Conservation (phyloP, 2,329 filamentous ascomycete species). For the Penicillium vulpinum region DNA sequence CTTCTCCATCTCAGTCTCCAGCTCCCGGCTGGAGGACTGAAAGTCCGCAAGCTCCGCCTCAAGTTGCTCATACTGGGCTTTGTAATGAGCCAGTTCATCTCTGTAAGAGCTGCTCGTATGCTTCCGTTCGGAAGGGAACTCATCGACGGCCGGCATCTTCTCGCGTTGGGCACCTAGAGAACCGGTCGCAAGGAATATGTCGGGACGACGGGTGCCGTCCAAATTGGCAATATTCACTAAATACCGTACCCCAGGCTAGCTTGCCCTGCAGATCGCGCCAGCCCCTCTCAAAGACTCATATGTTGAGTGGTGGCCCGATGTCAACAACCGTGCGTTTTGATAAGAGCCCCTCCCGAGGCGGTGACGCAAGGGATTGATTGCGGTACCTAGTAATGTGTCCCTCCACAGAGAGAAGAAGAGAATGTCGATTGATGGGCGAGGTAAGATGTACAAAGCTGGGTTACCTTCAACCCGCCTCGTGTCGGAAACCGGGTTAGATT, state of each 20-base stretch:
- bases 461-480: slow-evolving; percentile 13
- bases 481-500: slow-evolving; percentile 24
- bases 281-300: slow-evolving; percentile 19
- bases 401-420: slow-evolving; percentile 14
- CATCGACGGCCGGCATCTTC: slow-evolving; percentile 42
- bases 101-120: slow-evolving; percentile 51
- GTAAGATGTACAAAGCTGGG: slow-evolving; percentile 3
- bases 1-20: slow-evolving; percentile 92
- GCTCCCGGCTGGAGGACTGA: slow-evolving; percentile 86
- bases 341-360: slow-evolving; percentile 37
- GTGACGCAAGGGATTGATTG: slow-evolving; percentile 35
- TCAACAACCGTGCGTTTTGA: slow-evolving; percentile 23
- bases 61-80: slow-evolving; percentile 88
- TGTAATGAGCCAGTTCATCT: slow-evolving; percentile 90
- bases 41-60: slow-evolving; percentile 92
- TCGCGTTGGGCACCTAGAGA: slow-evolving; percentile 23
- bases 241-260: slow-evolving; percentile 5
- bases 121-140: slow-evolving; percentile 41
- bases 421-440: slow-evolving; percentile 1
- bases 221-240: slow-evolving; percentile 1
- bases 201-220: slow-evolving; percentile 12
- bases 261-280: slow-evolving; percentile 6
- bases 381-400: slow-evolving; percentile 18
- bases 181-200: slow-evolving; percentile 18
- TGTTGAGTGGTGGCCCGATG: slow-evolving; percentile 15